These are phyloP conservation scores for Mrakia frigida DNA, from an alignment of 768 basidiomycete species.

Conservation along the genomic window DNA sequence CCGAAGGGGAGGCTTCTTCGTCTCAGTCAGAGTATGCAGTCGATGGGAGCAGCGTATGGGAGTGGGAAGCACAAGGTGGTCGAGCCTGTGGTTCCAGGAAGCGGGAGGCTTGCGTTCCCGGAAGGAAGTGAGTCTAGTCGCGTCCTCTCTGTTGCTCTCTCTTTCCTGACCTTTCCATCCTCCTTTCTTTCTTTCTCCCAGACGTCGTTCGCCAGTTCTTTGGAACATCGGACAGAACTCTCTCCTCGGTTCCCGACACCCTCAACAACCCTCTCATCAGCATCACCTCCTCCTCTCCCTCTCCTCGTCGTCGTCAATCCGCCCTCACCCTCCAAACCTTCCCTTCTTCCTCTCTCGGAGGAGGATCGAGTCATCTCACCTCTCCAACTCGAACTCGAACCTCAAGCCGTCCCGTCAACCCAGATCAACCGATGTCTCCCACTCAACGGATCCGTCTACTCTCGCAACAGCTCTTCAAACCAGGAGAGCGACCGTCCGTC, in stretches of 20 bases:
- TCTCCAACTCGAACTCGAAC: neutral
- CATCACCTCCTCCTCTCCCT: neutral
- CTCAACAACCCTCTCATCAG: neutral
- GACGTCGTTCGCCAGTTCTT: constrained; percentile 15
- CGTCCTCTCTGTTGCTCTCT: neutral
- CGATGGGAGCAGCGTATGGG: neutral
- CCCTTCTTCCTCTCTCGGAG: neutral
- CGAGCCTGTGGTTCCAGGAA: neutral
- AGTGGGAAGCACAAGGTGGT: neutral
- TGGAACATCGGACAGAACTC: neutral
- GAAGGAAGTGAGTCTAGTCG: constrained; percentile 4
- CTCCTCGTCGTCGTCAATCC: constrained; percentile 15
- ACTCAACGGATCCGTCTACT: neutral
- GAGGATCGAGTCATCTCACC: neutral
- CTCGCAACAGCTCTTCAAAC: neutral
- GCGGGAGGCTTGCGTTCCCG: neutral
- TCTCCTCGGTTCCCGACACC: neutral
- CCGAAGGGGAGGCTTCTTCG: constrained; percentile 4
- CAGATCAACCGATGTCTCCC: neutral
- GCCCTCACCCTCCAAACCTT: neutral
- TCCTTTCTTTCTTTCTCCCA: no score
- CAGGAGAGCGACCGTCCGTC: neutral
- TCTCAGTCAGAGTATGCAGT: constrained; percentile 6
- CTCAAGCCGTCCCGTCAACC: no score
- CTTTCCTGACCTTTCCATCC: neutral